Evolutionary conservation across 495 filamentous ascomycete genomes (phyloP).

Genomic region (Neohortaea acidophila): DNA sequence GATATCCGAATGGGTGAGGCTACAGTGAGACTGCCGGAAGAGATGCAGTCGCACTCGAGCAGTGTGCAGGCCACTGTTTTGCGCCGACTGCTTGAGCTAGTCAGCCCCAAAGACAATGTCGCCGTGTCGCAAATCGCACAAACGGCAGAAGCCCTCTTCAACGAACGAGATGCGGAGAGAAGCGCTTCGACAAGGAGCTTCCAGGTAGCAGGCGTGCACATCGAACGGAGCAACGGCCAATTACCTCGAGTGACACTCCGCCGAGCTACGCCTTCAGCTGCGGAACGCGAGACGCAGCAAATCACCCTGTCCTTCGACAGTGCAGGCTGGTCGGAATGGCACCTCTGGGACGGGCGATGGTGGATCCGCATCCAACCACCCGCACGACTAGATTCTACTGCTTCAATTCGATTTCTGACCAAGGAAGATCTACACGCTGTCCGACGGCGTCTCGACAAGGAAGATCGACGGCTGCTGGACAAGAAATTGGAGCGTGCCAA

Average conservation of each 20-base stretch:
- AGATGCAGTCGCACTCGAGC: neutral
- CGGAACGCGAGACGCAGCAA: too few species aligned
- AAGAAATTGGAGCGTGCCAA: neutral
- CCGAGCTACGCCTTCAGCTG: too few species aligned
- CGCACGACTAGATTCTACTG: neutral
- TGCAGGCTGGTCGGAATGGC: constrained; percentile 33
- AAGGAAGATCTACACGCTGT: constrained; percentile 1
- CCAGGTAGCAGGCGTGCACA: too few species aligned
- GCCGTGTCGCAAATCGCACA: neutral
- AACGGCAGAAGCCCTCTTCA: neutral
- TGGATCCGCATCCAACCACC: constrained; percentile 48
- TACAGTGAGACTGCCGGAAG: neutral
- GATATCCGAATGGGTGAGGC: neutral
- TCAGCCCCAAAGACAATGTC: neutral
- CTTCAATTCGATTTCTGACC: constrained; percentile 8
- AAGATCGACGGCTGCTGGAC: neutral
- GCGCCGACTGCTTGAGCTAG: constrained; percentile 2
- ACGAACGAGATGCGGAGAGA: too few species aligned
- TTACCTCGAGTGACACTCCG: too few species aligned
- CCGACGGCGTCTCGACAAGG: neutral
- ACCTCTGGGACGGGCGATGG: constrained; percentile 66
- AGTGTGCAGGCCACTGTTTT: neutral
- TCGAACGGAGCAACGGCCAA: too few species aligned
- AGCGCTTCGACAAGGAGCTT: too few species aligned
- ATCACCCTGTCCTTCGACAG: too few species aligned